A percentile compares a stretch with the other conserved stretches of the same genome.
phyloP scores from a whole-genome alignment of 805 yeast genomes.

The Metschnikowia cerradonensis region DNA sequence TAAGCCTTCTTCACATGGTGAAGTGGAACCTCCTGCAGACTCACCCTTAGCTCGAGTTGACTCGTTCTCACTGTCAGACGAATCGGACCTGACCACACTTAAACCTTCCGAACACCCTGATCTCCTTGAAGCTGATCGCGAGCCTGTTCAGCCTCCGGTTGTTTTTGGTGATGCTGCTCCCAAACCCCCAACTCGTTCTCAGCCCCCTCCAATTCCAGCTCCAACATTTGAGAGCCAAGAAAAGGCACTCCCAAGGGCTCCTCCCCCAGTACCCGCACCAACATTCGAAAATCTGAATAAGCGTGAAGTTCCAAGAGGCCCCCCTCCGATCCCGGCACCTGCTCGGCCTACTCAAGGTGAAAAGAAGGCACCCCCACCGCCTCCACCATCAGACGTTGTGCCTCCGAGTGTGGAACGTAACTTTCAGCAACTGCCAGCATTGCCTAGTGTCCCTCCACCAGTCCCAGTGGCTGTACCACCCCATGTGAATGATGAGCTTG shows the following conservation, averaged over 20 bases:
- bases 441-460: conserved; percentile 9
- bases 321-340: conserved; percentile 16
- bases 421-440: conserved; percentile 7
- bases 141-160: conserved; percentile 10
- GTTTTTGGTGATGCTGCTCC: conserved; percentile 4
- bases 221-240: conserved; percentile 14
- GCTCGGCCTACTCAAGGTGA: conserved; percentile 9
- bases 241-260: neutral
- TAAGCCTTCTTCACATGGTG: neutral
- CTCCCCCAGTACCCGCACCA: conserved; percentile 18
- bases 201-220: conserved; percentile 13
- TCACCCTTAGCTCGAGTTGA: conserved; percentile 4
- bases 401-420: conserved; percentile 1
- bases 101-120: conserved; percentile 2
- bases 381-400: conserved; percentile 9
- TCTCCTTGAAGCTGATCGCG: neutral
- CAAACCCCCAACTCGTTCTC: neutral
- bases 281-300: conserved; percentile 13
- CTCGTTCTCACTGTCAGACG: conserved; percentile 3
- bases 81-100: neutral
- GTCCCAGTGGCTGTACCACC: conserved; percentile 5
- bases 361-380: conserved; percentile 9
- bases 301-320: neutral
- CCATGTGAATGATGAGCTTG: conserved; percentile 10
- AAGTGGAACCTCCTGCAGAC: conserved; percentile 12